Percentiles rank a stretch among this genome's conserved stretches.
phyloP scores from a whole-genome alignment of 306 rosid genomes.

The Prunus dulcis region DNA sequence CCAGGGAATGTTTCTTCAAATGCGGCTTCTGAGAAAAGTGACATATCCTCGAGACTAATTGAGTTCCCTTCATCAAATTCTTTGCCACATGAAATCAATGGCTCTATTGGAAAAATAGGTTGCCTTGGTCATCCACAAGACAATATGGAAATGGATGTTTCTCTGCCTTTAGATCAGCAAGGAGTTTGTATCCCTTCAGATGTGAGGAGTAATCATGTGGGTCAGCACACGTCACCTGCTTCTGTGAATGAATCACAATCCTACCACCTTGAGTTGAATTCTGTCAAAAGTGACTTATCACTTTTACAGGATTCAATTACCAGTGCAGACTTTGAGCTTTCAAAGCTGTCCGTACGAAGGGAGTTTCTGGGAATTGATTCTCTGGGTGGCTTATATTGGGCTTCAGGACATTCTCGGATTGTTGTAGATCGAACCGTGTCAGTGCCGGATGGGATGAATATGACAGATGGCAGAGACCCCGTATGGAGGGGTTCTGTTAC shows the following conservation, averaged over 20 bases:
- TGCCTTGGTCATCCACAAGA: slow-evolving; percentile 43
- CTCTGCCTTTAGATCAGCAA: slow-evolving; percentile 42
- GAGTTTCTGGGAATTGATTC: slow-evolving; percentile 85
- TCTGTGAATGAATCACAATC: slow-evolving; percentile 53
- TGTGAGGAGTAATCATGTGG: slow-evolving; percentile 32
- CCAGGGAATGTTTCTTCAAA: slow-evolving; percentile 1
- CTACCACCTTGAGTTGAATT: slow-evolving; percentile 62
- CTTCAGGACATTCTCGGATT: slow-evolving; percentile 56
- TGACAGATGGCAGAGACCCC: slow-evolving; percentile 25
- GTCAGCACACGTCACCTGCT: slow-evolving; percentile 26
- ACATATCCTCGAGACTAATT: slow-evolving; percentile 29
- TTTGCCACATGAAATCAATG: slow-evolving; percentile 50
- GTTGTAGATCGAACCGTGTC: slow-evolving; percentile 63
- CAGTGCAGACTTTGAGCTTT: slow-evolving; percentile 51
- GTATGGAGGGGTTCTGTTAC: slow-evolving; percentile 30
- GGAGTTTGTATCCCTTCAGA: slow-evolving; percentile 39
- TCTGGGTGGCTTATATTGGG: slow-evolving; percentile 76
- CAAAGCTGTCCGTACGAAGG: slow-evolving; percentile 68
- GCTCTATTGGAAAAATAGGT: slow-evolving; percentile 37
- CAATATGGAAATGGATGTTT: slow-evolving; percentile 38
- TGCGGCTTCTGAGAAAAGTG: slow-evolving; percentile 43
- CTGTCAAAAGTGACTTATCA: slow-evolving; percentile 54
- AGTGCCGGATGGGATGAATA: slow-evolving; percentile 30
- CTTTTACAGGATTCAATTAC: slow-evolving; percentile 63
- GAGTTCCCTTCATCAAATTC: slow-evolving; percentile 44